Percentiles rank a stretch among this genome's conserved stretches.
Evolutionary conservation across 495 filamentous ascomycete genomes (phyloP).

Genomic region (Massariosphaeria phaeospora): DNA sequence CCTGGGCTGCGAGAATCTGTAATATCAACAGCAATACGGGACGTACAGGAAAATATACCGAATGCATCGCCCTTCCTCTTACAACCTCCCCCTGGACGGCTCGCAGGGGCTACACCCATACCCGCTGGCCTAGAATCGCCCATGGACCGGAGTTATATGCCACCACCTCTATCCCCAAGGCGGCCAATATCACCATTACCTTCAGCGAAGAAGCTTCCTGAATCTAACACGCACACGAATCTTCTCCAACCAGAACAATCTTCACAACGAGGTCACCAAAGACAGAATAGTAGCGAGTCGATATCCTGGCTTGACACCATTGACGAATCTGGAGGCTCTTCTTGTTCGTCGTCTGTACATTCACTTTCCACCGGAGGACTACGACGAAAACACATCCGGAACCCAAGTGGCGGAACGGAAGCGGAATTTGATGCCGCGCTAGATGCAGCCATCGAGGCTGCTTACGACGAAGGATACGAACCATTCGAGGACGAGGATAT

Average conservation of each 20-base stretch:
- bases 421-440: slow-evolving; percentile 93
- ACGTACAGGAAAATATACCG: slow-evolving; percentile 32
- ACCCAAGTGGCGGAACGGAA: slow-evolving; percentile 69
- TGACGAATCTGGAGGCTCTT: slow-evolving; percentile 85
- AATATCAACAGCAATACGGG: slow-evolving; percentile 33
- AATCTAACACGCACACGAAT: slow-evolving; percentile 25
- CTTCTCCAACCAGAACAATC: slow-evolving; percentile 26
- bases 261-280: slow-evolving; percentile 43
- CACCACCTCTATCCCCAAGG: slow-evolving; percentile 61
- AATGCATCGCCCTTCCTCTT: slow-evolving; percentile 22
- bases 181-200: slow-evolving; percentile 43
- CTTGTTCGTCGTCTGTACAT: slow-evolving; percentile 67
- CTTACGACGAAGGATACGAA: slow-evolving; percentile 89
- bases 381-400: slow-evolving; percentile 60
- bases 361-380: slow-evolving; percentile 70
- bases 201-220: slow-evolving; percentile 22
- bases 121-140: slow-evolving; percentile 31
- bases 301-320: slow-evolving; percentile 96
- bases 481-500: slow-evolving; percentile 52
- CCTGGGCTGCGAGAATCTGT: slow-evolving; percentile 30
- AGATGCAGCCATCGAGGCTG: slow-evolving; percentile 92
- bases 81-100: slow-evolving; percentile 26
- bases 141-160: slow-evolving; percentile 48
- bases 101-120: slow-evolving; percentile 2
- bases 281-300: slow-evolving; percentile 65